Evolutionary conservation across 495 filamentous ascomycete genomes (phyloP).

Genomic region (Penicillium subrubescens): DNA sequence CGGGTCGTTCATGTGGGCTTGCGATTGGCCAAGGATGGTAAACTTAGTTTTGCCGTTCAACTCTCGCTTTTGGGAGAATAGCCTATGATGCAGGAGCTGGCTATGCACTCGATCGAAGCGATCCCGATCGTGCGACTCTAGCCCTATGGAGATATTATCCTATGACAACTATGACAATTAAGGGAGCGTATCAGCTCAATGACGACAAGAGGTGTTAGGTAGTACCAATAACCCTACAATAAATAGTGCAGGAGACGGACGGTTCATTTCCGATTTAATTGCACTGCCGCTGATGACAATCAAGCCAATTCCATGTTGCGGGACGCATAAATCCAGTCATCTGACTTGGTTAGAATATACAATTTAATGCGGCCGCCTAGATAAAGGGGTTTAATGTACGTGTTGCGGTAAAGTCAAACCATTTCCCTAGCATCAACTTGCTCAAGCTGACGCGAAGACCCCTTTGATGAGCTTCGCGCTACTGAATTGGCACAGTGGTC

Average conservation of each 20-base stretch:
- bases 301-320: not conserved
- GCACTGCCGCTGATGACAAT: not conserved
- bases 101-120: conserved; percentile 1
- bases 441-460: conserved; percentile 9
- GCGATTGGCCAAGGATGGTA: conserved; percentile 16
- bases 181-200: not conserved
- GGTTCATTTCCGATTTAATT: not conserved
- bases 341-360: not conserved
- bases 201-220: not conserved
- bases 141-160: not conserved
- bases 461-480: conserved; percentile 11
- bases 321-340: not conserved
- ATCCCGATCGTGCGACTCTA: not conserved
- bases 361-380: not conserved
- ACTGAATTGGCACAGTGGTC: conserved; percentile 1
- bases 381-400: not conserved
- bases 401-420: not conserved
- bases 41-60: conserved; percentile 4
- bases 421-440: conserved; percentile 5
- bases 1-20: conserved; percentile 12
- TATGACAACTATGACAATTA: not conserved
- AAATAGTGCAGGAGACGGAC: too few species aligned
- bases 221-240: not conserved
- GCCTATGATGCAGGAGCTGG: not conserved
- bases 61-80: not conserved